Conservation (phyloP, 2,329 filamentous ascomycete genomes). For the Sarocladium brachiariae region DNA sequence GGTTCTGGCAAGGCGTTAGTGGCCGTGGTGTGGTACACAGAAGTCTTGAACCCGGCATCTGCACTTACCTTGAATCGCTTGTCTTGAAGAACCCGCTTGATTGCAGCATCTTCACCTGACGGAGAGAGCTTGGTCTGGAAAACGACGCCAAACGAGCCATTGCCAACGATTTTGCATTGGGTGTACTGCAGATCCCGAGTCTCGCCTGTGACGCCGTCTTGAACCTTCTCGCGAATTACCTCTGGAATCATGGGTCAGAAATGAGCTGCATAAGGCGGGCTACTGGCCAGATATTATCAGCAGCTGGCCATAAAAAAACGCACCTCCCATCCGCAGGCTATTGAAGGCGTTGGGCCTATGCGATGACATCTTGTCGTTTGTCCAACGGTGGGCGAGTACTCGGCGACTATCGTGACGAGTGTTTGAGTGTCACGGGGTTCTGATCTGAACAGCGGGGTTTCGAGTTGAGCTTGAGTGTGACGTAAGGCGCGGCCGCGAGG, state of each 20-base stretch:
- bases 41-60: constrained; percentile 15
- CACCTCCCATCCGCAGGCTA: constrained; percentile 92
- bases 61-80: constrained; percentile 91
- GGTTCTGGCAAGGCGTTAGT: constrained; percentile 61
- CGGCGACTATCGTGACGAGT: constrained; percentile 7
- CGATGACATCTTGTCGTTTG: constrained; percentile 62
- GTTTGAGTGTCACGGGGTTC: constrained; percentile 7
- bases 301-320: constrained; percentile 31
- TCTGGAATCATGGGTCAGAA: constrained; percentile 55
- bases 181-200: constrained; percentile 97
- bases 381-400: constrained; percentile 2
- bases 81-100: constrained; percentile 97
- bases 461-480: constrained; percentile 4
- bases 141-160: constrained; percentile 96
- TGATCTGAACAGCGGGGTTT: constrained; percentile 7
- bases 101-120: constrained; percentile 96
- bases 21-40: not conserved
- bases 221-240: constrained; percentile 96
- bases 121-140: constrained; percentile 98
- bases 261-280: constrained; percentile 14
- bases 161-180: constrained; percentile 98
- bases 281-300: constrained; percentile 11
- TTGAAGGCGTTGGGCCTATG: constrained; percentile 86
- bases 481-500: not conserved
- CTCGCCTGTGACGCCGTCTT: constrained; percentile 95